phyloP scores from a whole-genome alignment of 306 rosid genomes.

The Vigna reflexopilosa region DNA sequence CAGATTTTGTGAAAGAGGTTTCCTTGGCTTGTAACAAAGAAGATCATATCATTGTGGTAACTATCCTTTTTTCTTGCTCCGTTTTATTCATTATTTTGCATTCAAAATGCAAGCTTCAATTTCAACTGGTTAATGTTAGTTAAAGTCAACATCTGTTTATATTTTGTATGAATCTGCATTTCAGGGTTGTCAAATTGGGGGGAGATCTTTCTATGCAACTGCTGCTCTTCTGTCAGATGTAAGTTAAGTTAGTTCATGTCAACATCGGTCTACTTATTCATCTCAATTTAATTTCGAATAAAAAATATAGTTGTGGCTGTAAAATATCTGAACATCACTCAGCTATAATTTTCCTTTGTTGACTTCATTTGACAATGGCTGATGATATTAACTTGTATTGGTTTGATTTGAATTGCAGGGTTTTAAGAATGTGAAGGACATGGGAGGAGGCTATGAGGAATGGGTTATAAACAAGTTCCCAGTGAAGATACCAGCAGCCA shows the following conservation, averaged over 20 bases:
- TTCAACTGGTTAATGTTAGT: conserved; percentile 10
- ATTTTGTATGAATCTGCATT: conserved; percentile 19
- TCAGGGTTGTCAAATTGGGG: conserved; percentile 88
- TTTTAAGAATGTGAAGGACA: conserved; percentile 67
- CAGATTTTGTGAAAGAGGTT: conserved; percentile 63
- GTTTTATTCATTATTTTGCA: neutral
- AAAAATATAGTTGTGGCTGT: neutral
- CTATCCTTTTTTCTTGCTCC: neutral
- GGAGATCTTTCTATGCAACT: conserved; percentile 73
- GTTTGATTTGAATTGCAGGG: conserved; percentile 59
- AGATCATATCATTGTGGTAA: conserved; percentile 79
- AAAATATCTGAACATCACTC: neutral
- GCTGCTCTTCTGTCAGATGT: conserved; percentile 68
- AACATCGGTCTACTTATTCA: neutral
- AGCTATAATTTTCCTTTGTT: neutral
- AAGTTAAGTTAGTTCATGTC: conserved; percentile 60
- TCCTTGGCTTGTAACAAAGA: conserved; percentile 66
- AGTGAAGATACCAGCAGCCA: conserved; percentile 41
- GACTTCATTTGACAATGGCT: neutral
- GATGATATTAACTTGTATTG: conserved; percentile 13
- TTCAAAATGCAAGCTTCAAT: neutral
- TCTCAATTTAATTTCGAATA: neutral
- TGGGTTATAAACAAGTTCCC: conserved; percentile 68
- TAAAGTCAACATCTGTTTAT: neutral
- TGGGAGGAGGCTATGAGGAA: conserved; percentile 81